These are phyloP conservation scores for Microascus cirrosus DNA, from an alignment of 2,329 filamentous ascomycete genomes.

Conservation along the genomic window DNA sequence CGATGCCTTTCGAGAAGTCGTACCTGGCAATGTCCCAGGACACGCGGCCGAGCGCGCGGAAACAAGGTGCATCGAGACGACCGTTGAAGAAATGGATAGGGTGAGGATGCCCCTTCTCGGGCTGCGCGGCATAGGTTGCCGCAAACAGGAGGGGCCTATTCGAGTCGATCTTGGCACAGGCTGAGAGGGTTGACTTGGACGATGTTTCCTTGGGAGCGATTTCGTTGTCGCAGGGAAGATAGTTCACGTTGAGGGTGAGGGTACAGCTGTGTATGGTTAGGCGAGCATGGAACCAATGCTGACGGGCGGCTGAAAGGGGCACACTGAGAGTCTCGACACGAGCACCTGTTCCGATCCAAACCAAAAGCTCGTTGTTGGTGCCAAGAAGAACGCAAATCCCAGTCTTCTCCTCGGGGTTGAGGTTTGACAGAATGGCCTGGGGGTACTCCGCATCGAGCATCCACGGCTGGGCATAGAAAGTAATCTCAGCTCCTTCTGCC, in stretches of 20 bases:
- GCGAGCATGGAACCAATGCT: constrained; percentile 6
- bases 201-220: not conserved
- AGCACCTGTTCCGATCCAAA: not conserved
- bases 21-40: constrained; percentile 6
- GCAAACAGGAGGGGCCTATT: constrained; percentile 2
- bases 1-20: constrained; percentile 13
- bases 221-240: constrained; percentile 1
- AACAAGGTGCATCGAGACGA: constrained; percentile 9
- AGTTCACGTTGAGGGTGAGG: constrained; percentile 2
- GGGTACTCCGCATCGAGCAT: not conserved
- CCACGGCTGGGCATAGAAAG: not conserved
- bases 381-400: not conserved
- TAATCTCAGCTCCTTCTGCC: not conserved
- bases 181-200: not conserved
- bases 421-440: not conserved
- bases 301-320: not conserved
- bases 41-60: constrained; percentile 6
- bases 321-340: not conserved
- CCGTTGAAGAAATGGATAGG: constrained; percentile 10
- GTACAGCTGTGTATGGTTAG: constrained; percentile 3
- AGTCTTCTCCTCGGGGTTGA: not conserved
- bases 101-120: not conserved
- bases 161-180: not conserved
- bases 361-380: not conserved
- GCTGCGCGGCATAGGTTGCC: not conserved